Conservation (phyloP, 164 flowering plant genomes). For the Vitis vinifera region ASM3070453v1 NC_081823.1:9131001-9131500, state of each 20-base stretch:
- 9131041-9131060: no score
- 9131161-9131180: no score
- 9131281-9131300: background rate
- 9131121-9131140: background rate
- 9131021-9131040: no score
- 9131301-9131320: background rate
- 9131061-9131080: no score
- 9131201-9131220: no score
- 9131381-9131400: constrained; percentile 82
- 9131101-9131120: background rate
- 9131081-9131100: no score
- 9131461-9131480: background rate
- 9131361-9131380: constrained; percentile 89
- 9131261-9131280: background rate
- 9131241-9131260: background rate
- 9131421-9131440: constrained; percentile 65
- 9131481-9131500: background rate
- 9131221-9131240: no score
- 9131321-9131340: no score
- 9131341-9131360: constrained; percentile 65
- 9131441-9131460: constrained; percentile 15
- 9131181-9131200: no score
- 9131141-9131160: background rate
- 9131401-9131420: constrained; percentile 88
- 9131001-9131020: no score